Percentiles rank a stretch among this genome's conserved stretches.
Conservation (phyloP, 208 protist genomes). For the Acanthamoeba culbertsoni region DNA sequence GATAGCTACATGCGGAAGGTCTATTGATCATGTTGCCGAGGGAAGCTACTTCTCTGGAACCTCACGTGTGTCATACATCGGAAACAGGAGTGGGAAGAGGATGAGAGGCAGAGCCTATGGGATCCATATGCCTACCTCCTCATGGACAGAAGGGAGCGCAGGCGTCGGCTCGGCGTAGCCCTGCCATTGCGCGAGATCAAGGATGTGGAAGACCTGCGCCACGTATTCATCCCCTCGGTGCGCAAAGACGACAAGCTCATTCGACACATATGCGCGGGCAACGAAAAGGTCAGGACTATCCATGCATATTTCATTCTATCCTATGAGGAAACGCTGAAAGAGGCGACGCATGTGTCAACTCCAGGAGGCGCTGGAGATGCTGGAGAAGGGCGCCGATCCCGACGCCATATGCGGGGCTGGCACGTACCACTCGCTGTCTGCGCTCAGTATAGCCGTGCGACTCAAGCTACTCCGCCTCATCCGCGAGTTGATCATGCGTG, state of each 20-base stretch:
- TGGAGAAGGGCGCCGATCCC: background rate
- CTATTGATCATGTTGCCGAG: background rate
- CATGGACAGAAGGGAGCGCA: background rate
- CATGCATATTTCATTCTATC: background rate
- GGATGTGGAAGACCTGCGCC: background rate
- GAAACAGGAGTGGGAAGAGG: background rate
- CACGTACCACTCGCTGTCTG: background rate
- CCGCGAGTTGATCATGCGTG: background rate
- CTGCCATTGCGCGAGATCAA: background rate
- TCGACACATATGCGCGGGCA: background rate
- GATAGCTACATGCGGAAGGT: background rate
- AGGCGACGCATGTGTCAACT: background rate
- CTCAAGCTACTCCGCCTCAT: background rate
- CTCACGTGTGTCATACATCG: too few species aligned
- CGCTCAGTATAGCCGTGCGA: background rate
- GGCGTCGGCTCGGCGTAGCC: background rate
- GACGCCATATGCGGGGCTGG: background rate
- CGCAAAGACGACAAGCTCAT: slow-evolving; percentile 29
- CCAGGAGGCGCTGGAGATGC: background rate
- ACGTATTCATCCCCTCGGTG: background rate
- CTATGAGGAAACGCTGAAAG: background rate
- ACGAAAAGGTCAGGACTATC: background rate
- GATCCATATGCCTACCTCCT: background rate
- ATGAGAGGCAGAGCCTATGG: background rate
- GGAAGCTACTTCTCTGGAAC: background rate